These are phyloP conservation scores for Yarrowia sp. DNA, from an alignment of 805 yeast genomes.

Conservation along the genomic window DNA sequence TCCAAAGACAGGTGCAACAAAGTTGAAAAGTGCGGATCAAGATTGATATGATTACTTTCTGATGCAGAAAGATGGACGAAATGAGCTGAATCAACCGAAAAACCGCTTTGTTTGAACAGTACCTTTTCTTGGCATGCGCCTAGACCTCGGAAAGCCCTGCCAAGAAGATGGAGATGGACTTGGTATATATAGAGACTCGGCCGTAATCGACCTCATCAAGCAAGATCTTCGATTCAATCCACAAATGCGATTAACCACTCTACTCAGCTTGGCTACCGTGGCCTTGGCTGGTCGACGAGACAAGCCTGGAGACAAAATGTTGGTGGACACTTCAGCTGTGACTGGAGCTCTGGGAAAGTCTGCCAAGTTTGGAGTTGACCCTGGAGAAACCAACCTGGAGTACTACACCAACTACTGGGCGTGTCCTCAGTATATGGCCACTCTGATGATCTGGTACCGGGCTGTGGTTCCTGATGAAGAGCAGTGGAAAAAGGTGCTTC, in stretches of 20 bases:
- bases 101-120: neutral
- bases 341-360: neutral
- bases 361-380: conserved; percentile 53
- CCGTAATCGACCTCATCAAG: neutral
- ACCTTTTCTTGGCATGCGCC: conserved; percentile 1
- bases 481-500: neutral
- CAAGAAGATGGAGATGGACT: neutral
- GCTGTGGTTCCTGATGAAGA: neutral
- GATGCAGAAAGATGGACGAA: neutral
- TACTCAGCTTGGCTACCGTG: neutral
- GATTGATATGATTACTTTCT: neutral
- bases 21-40: neutral
- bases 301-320: neutral
- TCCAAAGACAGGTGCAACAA: neutral
- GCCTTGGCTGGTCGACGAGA: neutral
- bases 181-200: neutral
- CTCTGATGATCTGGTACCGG: neutral
- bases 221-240: neutral
- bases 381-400: conserved; percentile 62
- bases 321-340: neutral
- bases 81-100: neutral
- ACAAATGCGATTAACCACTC: neutral
- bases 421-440: conserved; percentile 1
- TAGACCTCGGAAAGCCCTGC: neutral
- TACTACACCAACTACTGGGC: conserved; percentile 44